Evolutionary conservation across 2,329 filamentous ascomycete genomes (phyloP).

Genomic region (Drechslerella dactyloides): DNA sequence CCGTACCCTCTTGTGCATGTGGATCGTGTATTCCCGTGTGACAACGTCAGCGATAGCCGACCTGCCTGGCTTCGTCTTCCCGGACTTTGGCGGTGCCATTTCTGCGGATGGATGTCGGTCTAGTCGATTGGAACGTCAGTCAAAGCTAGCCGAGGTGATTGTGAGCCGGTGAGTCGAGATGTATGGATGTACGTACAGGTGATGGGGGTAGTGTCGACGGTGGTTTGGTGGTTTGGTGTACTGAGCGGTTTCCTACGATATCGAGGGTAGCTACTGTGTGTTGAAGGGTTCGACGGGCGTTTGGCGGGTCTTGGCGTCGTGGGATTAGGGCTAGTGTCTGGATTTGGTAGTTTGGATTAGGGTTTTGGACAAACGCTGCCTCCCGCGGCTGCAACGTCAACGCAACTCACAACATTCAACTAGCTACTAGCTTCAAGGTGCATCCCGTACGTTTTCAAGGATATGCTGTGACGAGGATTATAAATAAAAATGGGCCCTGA

Average conservation of each 20-base stretch:
- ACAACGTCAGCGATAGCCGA: conserved; percentile 99
- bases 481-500: no score
- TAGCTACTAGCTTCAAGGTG: no score
- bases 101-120: conserved; percentile 57
- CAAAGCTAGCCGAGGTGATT: not conserved
- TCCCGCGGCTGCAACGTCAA: conserved; percentile 16
- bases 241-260: conserved; percentile 1
- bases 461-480: no score
- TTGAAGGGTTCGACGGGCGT: conserved; percentile 34
- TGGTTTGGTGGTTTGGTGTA: conserved; percentile 22
- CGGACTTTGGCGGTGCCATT: conserved; percentile 71
- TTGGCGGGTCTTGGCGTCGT: conserved; percentile 40
- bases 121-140: conserved; percentile 9
- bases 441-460: no score
- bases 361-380: conserved; percentile 44
- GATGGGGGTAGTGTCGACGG: conserved; percentile 24
- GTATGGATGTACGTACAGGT: conserved; percentile 29
- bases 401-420: conserved; percentile 22
- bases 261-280: conserved; percentile 24
- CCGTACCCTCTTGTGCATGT: conserved; percentile 98
- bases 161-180: conserved; percentile 19
- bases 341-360: conserved; percentile 44
- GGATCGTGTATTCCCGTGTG: conserved; percentile 99
- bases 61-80: conserved; percentile 74
- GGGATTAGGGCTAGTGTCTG: conserved; percentile 40